Conservation (phyloP, 768 basidiomycete genomes). For the Trichaptum fuscoviolaceum region DNA sequence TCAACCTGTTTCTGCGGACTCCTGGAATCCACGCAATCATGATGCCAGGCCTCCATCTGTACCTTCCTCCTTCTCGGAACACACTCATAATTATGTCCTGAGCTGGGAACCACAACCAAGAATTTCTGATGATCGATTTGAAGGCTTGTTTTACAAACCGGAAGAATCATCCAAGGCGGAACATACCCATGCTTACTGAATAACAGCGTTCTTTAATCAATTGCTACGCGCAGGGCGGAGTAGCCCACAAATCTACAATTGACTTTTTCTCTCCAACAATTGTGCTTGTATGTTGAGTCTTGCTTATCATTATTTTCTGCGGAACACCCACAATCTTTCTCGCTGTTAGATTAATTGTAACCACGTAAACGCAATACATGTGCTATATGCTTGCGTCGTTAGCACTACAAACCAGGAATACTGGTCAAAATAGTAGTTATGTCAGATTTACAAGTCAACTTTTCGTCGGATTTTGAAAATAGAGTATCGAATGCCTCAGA, state of each 20-base stretch:
- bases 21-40: background rate
- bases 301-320: background rate
- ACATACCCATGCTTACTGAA: background rate
- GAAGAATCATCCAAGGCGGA: background rate
- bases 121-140: background rate
- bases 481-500: slow-evolving; percentile 52
- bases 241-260: too few relatives aligned
- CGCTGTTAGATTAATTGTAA: background rate
- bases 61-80: background rate
- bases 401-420: slow-evolving; percentile 45
- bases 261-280: background rate
- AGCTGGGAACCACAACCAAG: background rate
- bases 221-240: background rate
- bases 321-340: background rate
- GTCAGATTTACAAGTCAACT: slow-evolving; percentile 50
- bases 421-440: slow-evolving; percentile 52
- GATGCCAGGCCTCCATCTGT: background rate
- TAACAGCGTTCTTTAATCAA: background rate
- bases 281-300: background rate
- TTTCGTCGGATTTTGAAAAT: slow-evolving; percentile 51
- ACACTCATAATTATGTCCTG: background rate
- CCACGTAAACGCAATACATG: background rate
- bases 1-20: background rate
- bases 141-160: background rate
- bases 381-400: background rate